These are phyloP conservation scores for Penicillium canescens DNA, from an alignment of 495 filamentous ascomycete genomes.

Conservation along the genomic window DNA sequence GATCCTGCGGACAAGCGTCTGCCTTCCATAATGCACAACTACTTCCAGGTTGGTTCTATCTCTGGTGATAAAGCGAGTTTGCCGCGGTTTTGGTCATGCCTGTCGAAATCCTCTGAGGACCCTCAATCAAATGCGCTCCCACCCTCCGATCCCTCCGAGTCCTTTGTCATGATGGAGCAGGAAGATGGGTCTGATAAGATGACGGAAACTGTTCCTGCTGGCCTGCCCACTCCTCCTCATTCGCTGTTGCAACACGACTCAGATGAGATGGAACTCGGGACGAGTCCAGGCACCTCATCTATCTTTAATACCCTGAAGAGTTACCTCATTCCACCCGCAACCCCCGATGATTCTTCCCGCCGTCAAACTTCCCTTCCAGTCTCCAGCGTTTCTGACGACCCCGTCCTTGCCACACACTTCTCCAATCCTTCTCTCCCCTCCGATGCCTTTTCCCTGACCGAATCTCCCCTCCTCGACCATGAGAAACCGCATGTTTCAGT, in stretches of 20 bases:
- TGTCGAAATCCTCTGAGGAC: constrained; percentile 23
- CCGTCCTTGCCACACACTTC: constrained; percentile 70
- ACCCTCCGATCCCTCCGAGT: constrained; percentile 34
- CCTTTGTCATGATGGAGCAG: constrained; percentile 43
- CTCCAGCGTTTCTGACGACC: constrained; percentile 65
- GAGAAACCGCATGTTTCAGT: constrained; percentile 51
- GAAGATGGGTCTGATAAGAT: constrained; percentile 32
- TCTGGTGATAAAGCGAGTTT: constrained; percentile 53
- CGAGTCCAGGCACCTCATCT: constrained; percentile 38
- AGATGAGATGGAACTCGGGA: constrained; percentile 38
- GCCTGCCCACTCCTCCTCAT: constrained; percentile 45
- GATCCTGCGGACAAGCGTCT: constrained; percentile 87
- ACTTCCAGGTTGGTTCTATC: constrained; percentile 91
- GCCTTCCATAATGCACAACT: constrained; percentile 90
- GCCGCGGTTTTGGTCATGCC: constrained; percentile 47
- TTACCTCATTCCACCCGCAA: constrained; percentile 38
- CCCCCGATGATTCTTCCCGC: constrained; percentile 41
- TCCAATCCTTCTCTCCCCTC: constrained; percentile 69
- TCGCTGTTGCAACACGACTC: constrained; percentile 46
- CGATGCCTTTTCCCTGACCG: constrained; percentile 58
- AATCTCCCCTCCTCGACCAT: constrained; percentile 50
- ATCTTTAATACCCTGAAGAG: constrained; percentile 45
- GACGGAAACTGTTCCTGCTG: constrained; percentile 27
- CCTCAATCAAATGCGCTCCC: constrained; percentile 16
- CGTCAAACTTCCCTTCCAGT: constrained; percentile 59